Percentiles rank a stretch among this genome's conserved stretches.
Conservation (phyloP, 805 yeast genomes). For the Maudiozyma bulderi region DNA sequence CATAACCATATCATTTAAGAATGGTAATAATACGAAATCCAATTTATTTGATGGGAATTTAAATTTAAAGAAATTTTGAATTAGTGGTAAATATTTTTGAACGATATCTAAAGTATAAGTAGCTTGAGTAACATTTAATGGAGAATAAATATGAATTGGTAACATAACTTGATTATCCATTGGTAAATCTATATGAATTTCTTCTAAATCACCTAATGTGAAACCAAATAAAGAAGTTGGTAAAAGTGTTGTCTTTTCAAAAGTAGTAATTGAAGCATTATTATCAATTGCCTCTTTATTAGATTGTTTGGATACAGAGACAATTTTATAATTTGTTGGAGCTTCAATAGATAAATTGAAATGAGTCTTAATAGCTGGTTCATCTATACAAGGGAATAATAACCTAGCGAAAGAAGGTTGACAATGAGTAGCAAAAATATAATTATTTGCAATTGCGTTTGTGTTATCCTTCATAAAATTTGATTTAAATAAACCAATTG, state of each 20-base stretch:
- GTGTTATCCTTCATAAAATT: conserved; percentile 44
- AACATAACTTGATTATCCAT: conserved; percentile 11
- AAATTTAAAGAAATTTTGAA: conserved; percentile 37
- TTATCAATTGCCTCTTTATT: not conserved
- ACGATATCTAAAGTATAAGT: conserved; percentile 43
- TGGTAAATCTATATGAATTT: conserved; percentile 30
- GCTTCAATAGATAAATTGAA: conserved; percentile 36
- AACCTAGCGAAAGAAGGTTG: conserved; percentile 58
- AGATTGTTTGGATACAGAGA: conserved; percentile 1
- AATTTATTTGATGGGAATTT: conserved; percentile 53
- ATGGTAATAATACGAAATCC: conserved; percentile 62
- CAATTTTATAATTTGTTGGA: not conserved
- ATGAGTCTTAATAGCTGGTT: conserved; percentile 44
- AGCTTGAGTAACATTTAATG: conserved; percentile 38
- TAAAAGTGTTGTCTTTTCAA: conserved; percentile 49
- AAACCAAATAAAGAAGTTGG: conserved; percentile 59
- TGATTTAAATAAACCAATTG: conserved; percentile 61
- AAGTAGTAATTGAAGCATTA: conserved; percentile 27
- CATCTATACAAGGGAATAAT: conserved; percentile 66
- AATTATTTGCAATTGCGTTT: conserved; percentile 38
- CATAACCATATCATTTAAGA: conserved; percentile 68
- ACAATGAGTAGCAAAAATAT: conserved; percentile 57
- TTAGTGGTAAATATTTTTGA: conserved; percentile 37
- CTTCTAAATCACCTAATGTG: conserved; percentile 58
- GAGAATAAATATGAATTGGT: conserved; percentile 48